Evolutionary conservation across 2,329 filamentous ascomycete genomes (phyloP), one percentile per base, ranked within the genome.

Genomic region (Tolypocladium nubicola): DNA sequence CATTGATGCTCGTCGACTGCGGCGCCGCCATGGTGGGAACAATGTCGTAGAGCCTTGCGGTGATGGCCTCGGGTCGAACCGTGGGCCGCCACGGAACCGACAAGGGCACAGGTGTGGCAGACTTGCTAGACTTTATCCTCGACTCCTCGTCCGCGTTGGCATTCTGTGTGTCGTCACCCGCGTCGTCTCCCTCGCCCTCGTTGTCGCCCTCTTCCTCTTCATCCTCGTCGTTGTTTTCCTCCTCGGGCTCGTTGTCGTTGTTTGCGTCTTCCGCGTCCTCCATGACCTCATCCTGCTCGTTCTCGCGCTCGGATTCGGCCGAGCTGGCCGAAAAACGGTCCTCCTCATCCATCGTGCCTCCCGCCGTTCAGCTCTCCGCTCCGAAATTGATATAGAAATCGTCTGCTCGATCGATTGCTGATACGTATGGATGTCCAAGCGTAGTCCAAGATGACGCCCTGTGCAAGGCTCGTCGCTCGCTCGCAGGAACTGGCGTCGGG

Each of bases 1-100:
- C 87, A 68, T 99, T 99, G 72, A 99, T 90, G 56, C 91, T 97
- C 3, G 94, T 99, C 61, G 90, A 89, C 70, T 97, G 92, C 1
- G 94, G 94, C 3, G 94, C 94, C 2, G 94, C 94, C 75, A 97
- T 97, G 26, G 94, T 97, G 1, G 94, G 94, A 1, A 96, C 88
- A 59, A 99, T 96, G 69, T 99, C 94, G 76, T 97, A 99, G 2
- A 88, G 83, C 45, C 80, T 76, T 16, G 94, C 93, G 1, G 81
- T 86, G 54, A 96, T 75, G n/a, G 85, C 88, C 67, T 96, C 91
- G 13, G 86, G 79, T 0, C 89, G 84, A n/a, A 91, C 79, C 54
- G 75, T 78, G 1, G 86, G 87, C 53, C 82, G 84, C 65, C 64
- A 62, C 1, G 58, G 63, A 33, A 62, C 45, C 11, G 59, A 55